Evolutionary conservation across 768 basidiomycete species (phyloP).

Genomic region (Tylopilus subfusipes): DNA sequence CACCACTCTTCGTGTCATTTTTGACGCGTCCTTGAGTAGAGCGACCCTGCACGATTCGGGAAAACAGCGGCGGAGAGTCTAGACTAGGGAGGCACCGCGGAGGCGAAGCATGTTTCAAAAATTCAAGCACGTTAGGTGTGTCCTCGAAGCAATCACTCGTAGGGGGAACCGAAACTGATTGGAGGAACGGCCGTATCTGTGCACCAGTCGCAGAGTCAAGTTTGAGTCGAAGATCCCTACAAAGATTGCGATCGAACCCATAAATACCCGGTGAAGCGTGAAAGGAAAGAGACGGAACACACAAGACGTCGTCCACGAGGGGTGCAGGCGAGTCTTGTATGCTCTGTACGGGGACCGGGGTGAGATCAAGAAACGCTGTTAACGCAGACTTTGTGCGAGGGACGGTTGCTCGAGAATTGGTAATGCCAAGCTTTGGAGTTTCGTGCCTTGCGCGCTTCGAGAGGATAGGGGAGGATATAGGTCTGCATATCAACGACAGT

Average conservation of each 20-base stretch:
- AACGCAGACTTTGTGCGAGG: conserved; percentile 25
- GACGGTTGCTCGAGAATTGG: conserved; percentile 23
- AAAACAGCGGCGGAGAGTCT: conserved; percentile 46
- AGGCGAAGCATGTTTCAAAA: conserved; percentile 32
- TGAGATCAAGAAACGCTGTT: conserved; percentile 20
- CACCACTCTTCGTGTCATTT: not conserved
- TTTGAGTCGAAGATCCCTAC: conserved; percentile 32
- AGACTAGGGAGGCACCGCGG: conserved; percentile 21
- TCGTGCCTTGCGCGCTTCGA: conserved; percentile 45
- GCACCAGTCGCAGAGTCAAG: conserved; percentile 27
- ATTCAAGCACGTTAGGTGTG: conserved; percentile 23
- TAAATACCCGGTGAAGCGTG: not conserved
- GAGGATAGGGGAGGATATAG: conserved; percentile 40
- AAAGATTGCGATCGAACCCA: not conserved
- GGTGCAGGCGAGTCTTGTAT: conserved; percentile 30
- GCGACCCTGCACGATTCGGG: conserved; percentile 24
- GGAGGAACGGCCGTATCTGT: conserved; percentile 28
- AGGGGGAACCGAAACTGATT: conserved; percentile 20
- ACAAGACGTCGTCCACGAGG: conserved; percentile 41
- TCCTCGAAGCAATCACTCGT: conserved; percentile 8
- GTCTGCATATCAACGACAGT: conserved; percentile 29
- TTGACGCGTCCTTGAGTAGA: not conserved
- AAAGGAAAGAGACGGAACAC: conserved; percentile 13
- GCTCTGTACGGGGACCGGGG: conserved; percentile 28
- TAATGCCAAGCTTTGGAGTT: conserved; percentile 42